These are phyloP conservation scores for Andrographis paniculata DNA, from an alignment of 305 asterid species.

Conservation along the genomic window DNA sequence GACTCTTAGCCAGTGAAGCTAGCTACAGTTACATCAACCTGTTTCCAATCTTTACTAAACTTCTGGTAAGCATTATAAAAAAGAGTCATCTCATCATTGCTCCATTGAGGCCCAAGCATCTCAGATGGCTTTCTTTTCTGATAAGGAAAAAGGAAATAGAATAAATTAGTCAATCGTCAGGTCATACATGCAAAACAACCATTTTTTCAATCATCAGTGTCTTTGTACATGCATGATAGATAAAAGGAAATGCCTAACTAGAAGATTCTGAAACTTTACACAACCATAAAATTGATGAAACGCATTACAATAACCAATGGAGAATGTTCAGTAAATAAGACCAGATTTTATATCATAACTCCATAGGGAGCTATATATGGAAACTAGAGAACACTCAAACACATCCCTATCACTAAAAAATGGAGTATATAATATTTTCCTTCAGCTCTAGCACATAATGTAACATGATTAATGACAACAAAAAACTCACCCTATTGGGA, in stretches of 20 bases:
- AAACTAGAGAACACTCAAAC: neutral
- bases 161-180: conserved; percentile 1
- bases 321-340: no score
- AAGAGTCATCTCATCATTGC: conserved; percentile 57
- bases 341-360: no score
- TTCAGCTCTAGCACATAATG: neutral
- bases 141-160: neutral
- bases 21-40: conserved; percentile 42
- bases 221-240: no score
- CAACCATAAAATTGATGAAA: no score
- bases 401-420: neutral
- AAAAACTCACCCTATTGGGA: conserved; percentile 55
- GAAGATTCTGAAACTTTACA: no score
- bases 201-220: conserved; percentile 6
- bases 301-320: no score
- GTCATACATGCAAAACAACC: conserved; percentile 8
- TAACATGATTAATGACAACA: neutral
- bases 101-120: conserved; percentile 90
- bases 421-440: neutral
- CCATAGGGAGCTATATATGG: neutral
- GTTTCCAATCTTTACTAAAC: conserved; percentile 78
- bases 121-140: conserved; percentile 84
- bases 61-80: conserved; percentile 82
- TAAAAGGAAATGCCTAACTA: no score
- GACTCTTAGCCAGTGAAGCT: conserved; percentile 9